Evolutionary conservation across 1,139 yeast species (phyloP).

Genomic region (Blastobotrys apis): DNA sequence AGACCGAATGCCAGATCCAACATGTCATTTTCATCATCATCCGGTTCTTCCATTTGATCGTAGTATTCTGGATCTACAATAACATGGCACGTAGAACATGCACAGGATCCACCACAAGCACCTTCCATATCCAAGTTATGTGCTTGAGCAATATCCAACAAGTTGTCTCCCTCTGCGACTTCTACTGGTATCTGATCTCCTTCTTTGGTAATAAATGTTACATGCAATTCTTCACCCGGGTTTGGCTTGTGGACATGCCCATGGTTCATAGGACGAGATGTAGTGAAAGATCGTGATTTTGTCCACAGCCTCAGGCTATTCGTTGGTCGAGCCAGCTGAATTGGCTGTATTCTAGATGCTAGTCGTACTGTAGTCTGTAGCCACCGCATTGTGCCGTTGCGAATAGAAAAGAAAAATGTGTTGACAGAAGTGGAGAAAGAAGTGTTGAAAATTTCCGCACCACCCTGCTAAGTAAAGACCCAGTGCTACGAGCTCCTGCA

Average conservation of each 20-base stretch:
- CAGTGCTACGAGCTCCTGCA: too few species aligned
- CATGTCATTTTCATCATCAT: conserved; percentile 98
- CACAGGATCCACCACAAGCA: conserved; percentile 99
- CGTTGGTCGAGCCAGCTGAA: neutral
- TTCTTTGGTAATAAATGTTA: conserved; percentile 89
- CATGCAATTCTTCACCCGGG: conserved; percentile 87
- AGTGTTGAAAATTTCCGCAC: neutral
- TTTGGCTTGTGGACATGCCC: conserved; percentile 88
- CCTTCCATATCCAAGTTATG: conserved; percentile 94
- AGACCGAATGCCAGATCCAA: conserved; percentile 94
- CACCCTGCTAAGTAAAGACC: too few species aligned
- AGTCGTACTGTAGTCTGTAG: neutral
- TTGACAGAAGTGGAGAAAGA: neutral
- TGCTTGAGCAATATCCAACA: conserved; percentile 93
- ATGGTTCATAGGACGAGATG: conserved; percentile 40
- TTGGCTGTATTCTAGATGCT: neutral
- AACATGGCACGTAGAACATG: conserved; percentile 96
- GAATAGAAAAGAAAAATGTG: neutral
- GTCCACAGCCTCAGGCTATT: neutral
- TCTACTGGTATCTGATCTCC: conserved; percentile 78
- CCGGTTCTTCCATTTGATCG: conserved; percentile 90
- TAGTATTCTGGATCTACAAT: conserved; percentile 93
- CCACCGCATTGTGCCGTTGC: conserved; percentile 3
- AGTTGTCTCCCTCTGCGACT: conserved; percentile 87
- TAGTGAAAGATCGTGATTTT: conserved; percentile 5